Base-by-base conservation (phyloP, 305 asterid genomes). In the Fraxinus nigra region DNA sequence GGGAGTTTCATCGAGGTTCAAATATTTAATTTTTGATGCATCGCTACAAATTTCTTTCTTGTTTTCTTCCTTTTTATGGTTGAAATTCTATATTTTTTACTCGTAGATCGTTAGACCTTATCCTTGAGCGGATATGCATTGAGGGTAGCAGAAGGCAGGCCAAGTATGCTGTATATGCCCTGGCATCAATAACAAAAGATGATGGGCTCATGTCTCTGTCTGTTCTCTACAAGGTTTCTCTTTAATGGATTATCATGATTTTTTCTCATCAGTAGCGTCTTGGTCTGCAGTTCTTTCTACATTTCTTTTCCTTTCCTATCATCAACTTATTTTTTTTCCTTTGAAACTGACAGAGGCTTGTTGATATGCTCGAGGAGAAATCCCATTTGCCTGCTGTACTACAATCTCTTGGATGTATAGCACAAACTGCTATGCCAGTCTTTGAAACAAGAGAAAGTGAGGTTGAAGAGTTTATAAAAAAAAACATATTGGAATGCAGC, bases 111-210 rank as follows among this genome's bases (percentile, higher is more conserved):
- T 86, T 97, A 84, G 98, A 94, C 90, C 97, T 97, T 80, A 91
- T 95, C 83, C 98, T 97, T 40, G 98, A 97, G 92, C 97, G 99
- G 82, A 92, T 97, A 87, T 97, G 99, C 89, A 89, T 95, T 4
- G 99, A 97, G 92, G 98, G 99, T 88, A 93, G 94, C 86, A 90
- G 98, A 77, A 91, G 98, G 92, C 99, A 95, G 90, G 99, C 99
- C 72, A 97, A 97, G 85, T 97, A 95, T 90, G 97, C 99, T 63
- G 97, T 97, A 79, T 97, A 97, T 89, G 98, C 99, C 9, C 93
- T 97, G 84, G 98, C 98, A 81, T 93, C 98, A 84, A 92, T 97
- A 86, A 97, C 98, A 81, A 93, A 93, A 87, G 99, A 97, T 86
- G 98, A 95, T 4, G 99, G 99, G 32, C 97, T 97, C 79, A 95